These are phyloP conservation scores for Meira nashicola DNA, from an alignment of 1,284 basidiomycete species.

Conservation along the genomic window DNA sequence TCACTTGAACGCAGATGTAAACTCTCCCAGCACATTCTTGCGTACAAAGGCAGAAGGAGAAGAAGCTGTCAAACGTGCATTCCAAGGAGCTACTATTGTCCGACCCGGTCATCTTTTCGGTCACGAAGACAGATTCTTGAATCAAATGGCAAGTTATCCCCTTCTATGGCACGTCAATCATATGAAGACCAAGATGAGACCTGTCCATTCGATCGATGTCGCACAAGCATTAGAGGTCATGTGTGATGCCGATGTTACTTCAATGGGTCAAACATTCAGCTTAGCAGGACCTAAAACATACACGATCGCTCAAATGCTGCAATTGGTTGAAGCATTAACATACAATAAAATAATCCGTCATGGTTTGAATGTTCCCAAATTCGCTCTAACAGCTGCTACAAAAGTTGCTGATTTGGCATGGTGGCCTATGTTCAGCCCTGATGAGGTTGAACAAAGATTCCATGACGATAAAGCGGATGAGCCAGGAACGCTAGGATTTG, in stretches of 20 bases:
- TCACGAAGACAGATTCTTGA: conserved; percentile 88
- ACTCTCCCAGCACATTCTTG: conserved; percentile 79
- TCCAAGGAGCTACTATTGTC: conserved; percentile 83
- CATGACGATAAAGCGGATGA: conserved; percentile 65
- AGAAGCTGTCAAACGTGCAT: conserved; percentile 75
- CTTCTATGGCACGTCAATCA: conserved; percentile 90
- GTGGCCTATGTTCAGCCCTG: conserved; percentile 89
- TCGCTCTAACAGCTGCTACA: conserved; percentile 66
- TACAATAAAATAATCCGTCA: conserved; percentile 62
- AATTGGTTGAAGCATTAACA: conserved; percentile 75
- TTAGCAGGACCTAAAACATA: conserved; percentile 85
- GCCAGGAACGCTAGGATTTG: conserved; percentile 57
- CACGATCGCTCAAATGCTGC: conserved; percentile 77
- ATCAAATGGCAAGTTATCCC: conserved; percentile 88
- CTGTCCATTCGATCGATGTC: conserved; percentile 89
- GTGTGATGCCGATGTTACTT: conserved; percentile 63
- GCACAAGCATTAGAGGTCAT: conserved; percentile 83
- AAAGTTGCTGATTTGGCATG: conserved; percentile 67
- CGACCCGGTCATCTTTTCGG: conserved; percentile 82
- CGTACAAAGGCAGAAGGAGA: conserved; percentile 87
- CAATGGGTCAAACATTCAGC: conserved; percentile 65
- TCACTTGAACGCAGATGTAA: conserved; percentile 80
- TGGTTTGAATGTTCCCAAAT: conserved; percentile 73
- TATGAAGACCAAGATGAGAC: conserved; percentile 77
- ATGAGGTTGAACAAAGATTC: conserved; percentile 83